Evolutionary conservation across 805 yeast species (phyloP).

Genomic region (Barnettozyma sp.): DNA sequence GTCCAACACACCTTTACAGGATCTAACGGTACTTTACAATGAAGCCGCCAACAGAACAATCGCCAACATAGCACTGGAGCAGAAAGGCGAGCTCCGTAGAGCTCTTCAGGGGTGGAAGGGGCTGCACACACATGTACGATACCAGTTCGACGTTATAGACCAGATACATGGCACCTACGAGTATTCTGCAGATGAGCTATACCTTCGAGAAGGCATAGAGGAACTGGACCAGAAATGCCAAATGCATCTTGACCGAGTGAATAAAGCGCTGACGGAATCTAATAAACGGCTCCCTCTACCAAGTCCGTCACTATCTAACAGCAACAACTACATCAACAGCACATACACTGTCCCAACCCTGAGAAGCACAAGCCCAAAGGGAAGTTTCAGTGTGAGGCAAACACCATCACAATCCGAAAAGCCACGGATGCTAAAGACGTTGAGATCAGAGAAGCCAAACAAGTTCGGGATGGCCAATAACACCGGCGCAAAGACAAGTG

Average conservation of each 20-base stretch:
- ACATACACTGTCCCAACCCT: constrained; percentile 21
- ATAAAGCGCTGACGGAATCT: too few species aligned
- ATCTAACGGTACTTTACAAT: constrained; percentile 52
- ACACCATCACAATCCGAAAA: constrained; percentile 15
- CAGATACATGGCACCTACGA: constrained; percentile 28
- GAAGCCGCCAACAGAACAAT: constrained; percentile 56
- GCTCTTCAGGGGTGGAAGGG: constrained; percentile 71
- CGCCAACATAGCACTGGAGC: constrained; percentile 51
- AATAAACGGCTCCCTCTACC: too few species aligned
- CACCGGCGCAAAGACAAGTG: constrained; percentile 14
- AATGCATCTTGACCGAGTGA: constrained; percentile 34
- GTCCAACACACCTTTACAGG: constrained; percentile 55
- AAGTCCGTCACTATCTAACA: not conserved
- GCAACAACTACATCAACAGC: constrained; percentile 2
- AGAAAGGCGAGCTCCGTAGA: constrained; percentile 41
- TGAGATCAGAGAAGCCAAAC: constrained; percentile 25
- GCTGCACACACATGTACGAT: constrained; percentile 54
- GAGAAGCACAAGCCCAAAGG: constrained; percentile 21
- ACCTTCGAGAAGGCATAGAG: constrained; percentile 28
- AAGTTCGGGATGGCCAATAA: constrained; percentile 13
- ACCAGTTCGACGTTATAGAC: constrained; percentile 48
- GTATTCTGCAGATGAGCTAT: constrained; percentile 40
- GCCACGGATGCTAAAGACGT: constrained; percentile 28
- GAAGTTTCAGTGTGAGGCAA: constrained; percentile 20
- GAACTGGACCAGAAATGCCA: constrained; percentile 22